These are phyloP conservation scores for Colletotrichum agaves DNA, from an alignment of 2,329 filamentous ascomycete species.

Conservation along the genomic window DNA sequence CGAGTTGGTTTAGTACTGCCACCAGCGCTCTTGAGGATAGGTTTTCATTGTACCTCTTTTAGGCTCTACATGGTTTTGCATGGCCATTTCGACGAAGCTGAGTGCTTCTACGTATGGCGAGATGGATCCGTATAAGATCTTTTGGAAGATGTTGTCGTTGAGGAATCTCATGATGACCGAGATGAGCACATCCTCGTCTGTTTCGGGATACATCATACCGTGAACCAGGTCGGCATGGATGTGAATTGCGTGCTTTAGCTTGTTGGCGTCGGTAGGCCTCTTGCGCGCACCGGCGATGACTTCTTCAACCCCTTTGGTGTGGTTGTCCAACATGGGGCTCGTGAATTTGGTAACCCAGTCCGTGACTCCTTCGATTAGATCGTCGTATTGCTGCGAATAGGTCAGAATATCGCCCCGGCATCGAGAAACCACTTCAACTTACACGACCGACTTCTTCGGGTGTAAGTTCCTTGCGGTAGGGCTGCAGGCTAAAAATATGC, in stretches of 20 bases:
- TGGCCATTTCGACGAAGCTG: conserved; percentile 47
- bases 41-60: conserved; percentile 47
- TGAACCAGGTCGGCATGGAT: conserved; percentile 47
- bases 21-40: accelerated
- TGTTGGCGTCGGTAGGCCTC: conserved; percentile 42
- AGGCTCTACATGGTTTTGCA: conserved; percentile 49
- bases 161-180: conserved; percentile 50
- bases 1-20: neutral
- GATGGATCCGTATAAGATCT: conserved; percentile 44
- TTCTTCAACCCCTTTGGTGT: conserved; percentile 40
- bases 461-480: conserved; percentile 52
- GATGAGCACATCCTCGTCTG: conserved; percentile 50
- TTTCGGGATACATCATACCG: conserved; percentile 48
- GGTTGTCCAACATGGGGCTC: conserved; percentile 45
- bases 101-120: conserved; percentile 43
- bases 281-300: conserved; percentile 40
- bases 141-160: conserved; percentile 49
- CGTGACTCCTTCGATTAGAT: conserved; percentile 47
- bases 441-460: conserved; percentile 50
- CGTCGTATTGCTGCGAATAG: conserved; percentile 47
- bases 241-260: conserved; percentile 43
- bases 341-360: conserved; percentile 52
- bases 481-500: conserved; percentile 55
- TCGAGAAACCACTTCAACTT: conserved; percentile 27
- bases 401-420: conserved; percentile 29